A percentile compares a stretch with the other conserved stretches of the same genome.
Conservation (phyloP, 169 alveolate genomes). For the Plasmodium relictum region DNA sequence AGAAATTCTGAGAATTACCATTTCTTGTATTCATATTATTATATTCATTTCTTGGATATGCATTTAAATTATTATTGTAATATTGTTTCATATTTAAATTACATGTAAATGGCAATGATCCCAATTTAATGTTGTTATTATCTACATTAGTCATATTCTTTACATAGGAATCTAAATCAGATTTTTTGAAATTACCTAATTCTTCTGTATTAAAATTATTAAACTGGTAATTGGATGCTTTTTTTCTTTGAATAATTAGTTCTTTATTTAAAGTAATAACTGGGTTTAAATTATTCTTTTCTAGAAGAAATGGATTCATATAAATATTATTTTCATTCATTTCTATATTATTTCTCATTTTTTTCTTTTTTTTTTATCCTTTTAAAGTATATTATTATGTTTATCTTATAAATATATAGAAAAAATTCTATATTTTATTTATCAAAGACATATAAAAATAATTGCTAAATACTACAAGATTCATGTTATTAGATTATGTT, state of each 20-base stretch:
- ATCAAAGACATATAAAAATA: too few species aligned
- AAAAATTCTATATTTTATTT: too few species aligned
- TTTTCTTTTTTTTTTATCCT: not conserved
- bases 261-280: not conserved
- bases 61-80: not conserved
- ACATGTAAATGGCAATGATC: not conserved
- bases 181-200: not conserved
- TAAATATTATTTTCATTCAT: not conserved
- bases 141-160: not conserved
- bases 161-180: not conserved
- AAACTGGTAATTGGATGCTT: not conserved
- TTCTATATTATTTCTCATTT: not conserved
- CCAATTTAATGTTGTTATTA: not conserved
- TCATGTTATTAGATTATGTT: too few species aligned
- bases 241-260: not conserved
- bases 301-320: not conserved
- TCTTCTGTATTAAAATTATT: slow-evolving; percentile 4
- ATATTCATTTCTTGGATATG: not conserved
- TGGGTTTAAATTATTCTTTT: not conserved
- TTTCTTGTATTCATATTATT: not conserved
- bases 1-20: not conserved
- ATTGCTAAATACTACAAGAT: too few species aligned
- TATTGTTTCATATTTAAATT: not conserved
- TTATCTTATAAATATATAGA: too few species aligned
- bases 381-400: not conserved